Percentiles rank a stretch among this genome's conserved stretches.
phyloP scores from a whole-genome alignment of 1,284 basidiomycete genomes.

The Trichosporon faecale region DNA sequence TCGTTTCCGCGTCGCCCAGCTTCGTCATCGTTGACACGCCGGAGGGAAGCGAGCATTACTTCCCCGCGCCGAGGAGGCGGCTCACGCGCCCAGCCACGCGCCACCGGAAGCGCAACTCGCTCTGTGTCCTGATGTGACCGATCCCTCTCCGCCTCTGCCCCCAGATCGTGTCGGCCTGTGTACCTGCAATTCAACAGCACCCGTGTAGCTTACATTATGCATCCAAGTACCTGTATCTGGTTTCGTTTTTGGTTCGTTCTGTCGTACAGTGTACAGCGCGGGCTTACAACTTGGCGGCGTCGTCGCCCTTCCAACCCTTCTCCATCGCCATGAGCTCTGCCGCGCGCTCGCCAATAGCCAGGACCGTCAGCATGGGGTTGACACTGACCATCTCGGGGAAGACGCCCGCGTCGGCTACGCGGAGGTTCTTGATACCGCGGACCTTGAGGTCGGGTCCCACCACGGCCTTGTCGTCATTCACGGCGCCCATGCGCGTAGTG shows the following conservation, averaged over 20 bases:
- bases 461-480: conserved; percentile 16
- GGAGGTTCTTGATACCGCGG: conserved; percentile 23
- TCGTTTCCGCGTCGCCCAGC: neutral
- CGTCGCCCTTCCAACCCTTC: conserved; percentile 25
- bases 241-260: neutral
- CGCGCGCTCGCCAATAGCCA: conserved; percentile 22
- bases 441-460: conserved; percentile 22
- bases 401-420: conserved; percentile 25
- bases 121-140: neutral
- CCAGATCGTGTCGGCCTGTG: no score
- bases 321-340: conserved; percentile 23
- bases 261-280: neutral
- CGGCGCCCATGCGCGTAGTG: conserved; percentile 23
- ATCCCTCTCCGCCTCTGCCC: no score
- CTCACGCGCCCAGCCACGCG: neutral
- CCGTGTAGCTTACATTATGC: neutral
- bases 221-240: neutral
- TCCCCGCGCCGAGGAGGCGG: neutral
- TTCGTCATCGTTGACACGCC: neutral
- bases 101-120: neutral
- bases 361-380: conserved; percentile 28
- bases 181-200: no score
- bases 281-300: conserved; percentile 16
- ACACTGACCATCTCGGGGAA: conserved; percentile 27
- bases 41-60: neutral